Evolutionary conservation across 495 filamentous ascomycete species (phyloP).

Genomic region (Xylaria scruposa): DNA sequence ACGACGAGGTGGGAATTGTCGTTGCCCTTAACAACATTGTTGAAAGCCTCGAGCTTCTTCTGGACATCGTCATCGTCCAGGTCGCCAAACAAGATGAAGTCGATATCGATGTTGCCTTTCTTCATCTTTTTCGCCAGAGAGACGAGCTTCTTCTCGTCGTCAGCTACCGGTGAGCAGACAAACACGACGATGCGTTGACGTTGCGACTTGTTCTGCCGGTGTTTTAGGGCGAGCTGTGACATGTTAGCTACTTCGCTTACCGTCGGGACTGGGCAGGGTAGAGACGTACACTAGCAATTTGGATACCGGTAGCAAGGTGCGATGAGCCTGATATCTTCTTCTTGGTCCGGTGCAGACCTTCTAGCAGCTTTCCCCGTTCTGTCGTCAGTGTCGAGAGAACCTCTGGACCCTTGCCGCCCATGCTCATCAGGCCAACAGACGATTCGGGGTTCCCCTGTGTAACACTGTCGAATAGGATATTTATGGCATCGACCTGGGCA

Average conservation of each 20-base stretch:
- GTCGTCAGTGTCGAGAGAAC: conserved; percentile 94
- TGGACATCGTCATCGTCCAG: conserved; percentile 86
- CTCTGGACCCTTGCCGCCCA: conserved; percentile 96
- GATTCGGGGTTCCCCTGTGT: conserved; percentile 95
- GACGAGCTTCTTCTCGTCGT: conserved; percentile 85
- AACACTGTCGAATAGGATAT: conserved; percentile 92
- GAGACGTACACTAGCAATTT: conserved; percentile 84
- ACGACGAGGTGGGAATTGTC: conserved; percentile 91
- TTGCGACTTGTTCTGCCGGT: conserved; percentile 95
- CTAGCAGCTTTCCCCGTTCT: conserved; percentile 92
- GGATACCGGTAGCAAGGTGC: conserved; percentile 90
- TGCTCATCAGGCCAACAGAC: conserved; percentile 96
- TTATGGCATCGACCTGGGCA: conserved; percentile 92
- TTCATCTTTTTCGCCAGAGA: conserved; percentile 98
- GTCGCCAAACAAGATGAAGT: conserved; percentile 94
- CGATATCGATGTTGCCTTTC: conserved; percentile 90
- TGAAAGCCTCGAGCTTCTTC: conserved; percentile 87
- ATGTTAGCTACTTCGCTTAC: conserved; percentile 27
- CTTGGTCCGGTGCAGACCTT: conserved; percentile 92
- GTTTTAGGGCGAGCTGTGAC: conserved; percentile 89
- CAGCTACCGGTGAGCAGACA: conserved; percentile 87
- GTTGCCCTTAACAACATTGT: conserved; percentile 85
- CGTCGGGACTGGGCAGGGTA: neutral
- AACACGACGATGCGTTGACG: conserved; percentile 95
- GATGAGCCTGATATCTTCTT: conserved; percentile 90